These are phyloP conservation scores for Phylloporus sp. DNA, from an alignment of 768 basidiomycete genomes.

Conservation along the genomic window DNA sequence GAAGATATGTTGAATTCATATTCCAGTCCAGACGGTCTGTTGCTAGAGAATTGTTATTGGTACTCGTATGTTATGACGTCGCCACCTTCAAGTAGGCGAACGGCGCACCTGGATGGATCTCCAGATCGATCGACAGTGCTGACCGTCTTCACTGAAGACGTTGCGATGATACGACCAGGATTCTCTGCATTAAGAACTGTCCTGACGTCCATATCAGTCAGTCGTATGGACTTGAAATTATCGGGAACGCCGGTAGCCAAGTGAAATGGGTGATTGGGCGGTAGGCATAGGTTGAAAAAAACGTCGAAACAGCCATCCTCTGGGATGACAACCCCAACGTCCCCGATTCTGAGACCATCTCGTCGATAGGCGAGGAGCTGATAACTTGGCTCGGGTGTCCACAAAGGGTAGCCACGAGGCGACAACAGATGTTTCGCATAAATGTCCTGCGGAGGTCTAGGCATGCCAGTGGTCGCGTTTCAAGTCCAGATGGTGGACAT, in stretches of 20 bases:
- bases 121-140: background rate
- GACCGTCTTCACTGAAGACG: conserved; percentile 4
- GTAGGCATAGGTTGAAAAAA: conserved; percentile 31
- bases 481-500: background rate
- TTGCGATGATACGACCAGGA: conserved; percentile 4
- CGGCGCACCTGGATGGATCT: background rate
- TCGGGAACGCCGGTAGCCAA: conserved; percentile 22
- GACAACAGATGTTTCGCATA: conserved; percentile 16
- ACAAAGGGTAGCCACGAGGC: conserved; percentile 29
- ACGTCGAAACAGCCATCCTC: conserved; percentile 25
- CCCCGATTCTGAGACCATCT: conserved; percentile 31
- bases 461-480: background rate
- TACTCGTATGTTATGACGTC: background rate
- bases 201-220: conserved; percentile 4
- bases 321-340: conserved; percentile 31
- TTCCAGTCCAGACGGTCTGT: background rate
- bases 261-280: conserved; percentile 26
- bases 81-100: background rate
- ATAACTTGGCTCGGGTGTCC: conserved; percentile 27
- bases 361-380: conserved; percentile 19
- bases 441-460: conserved; percentile 7
- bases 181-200: conserved; percentile 1
- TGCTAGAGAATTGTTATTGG: background rate
- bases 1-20: conserved; percentile 11
- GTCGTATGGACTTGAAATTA: conserved; percentile 20